Base-by-base conservation (phyloP, 2,329 filamentous ascomycete genomes). In the Diaporthe humulicola region DNA sequence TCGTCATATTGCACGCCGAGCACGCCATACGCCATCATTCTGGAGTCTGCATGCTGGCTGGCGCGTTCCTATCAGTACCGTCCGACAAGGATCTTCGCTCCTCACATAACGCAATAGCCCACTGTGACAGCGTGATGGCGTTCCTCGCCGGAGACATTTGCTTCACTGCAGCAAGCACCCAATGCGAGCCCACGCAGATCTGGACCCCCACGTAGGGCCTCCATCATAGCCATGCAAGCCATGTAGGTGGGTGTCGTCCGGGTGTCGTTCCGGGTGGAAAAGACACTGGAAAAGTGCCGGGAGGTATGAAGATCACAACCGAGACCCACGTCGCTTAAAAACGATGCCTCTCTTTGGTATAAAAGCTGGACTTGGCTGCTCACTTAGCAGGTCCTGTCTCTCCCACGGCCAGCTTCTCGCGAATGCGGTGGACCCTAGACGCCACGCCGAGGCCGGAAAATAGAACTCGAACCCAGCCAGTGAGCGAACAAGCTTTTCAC, bases 61-160 rank as follows among this genome's bases (percentile, higher is more conserved):
- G 40, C 38, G 33, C n/a, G 5, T 61, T 28, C 42, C 15, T 71
- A 71, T 60, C 56, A 38, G 42, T 7, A 7, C 7, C 10, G 33
- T 12, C 19, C 38, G 45, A 52, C 70, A 73, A 70, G 30, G 28
- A 15, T 30, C 56, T 33, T 14, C 40, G 64, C 45, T 58, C 45
- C 19, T 45, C 54, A 36, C 30, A 58, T 69, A 73, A 70, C 72
- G 72, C 72, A 73, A 73, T 73, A 36, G 64, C 64, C 64, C 72
- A 70, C 72, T 25, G 22, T 19, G n/a, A 33, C 64, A 70, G 64
- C 72, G 72, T 73, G 72, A 73, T 73, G 17, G 40, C 19, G 3
- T 52, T 60, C 42, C 45, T 28, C 45, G 28, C n/a, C n/a, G 71
- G 10, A 57, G 19, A 48, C 8, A 73, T 19, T 56, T 17, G 36